Evolutionary conservation across 2,329 filamentous ascomycete species (phyloP).

Genomic region (Trichoderma sp.): DNA sequence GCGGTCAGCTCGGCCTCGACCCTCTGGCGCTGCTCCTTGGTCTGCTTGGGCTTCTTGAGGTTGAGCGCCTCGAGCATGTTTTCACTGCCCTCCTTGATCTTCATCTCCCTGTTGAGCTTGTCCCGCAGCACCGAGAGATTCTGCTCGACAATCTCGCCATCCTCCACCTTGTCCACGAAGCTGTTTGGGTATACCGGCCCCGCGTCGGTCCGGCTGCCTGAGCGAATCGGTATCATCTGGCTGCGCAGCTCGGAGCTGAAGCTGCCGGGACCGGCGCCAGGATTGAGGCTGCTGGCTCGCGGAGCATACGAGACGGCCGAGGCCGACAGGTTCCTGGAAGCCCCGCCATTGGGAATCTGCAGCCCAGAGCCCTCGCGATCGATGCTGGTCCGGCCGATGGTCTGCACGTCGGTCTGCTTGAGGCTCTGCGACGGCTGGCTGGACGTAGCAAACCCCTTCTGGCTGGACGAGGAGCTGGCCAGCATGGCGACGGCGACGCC

Average conservation of each 20-base stretch:
- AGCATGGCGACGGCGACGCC: constrained; percentile 34
- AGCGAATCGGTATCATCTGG: constrained; percentile 48
- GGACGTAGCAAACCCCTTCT: constrained; percentile 33
- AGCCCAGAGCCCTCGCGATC: constrained; percentile 53
- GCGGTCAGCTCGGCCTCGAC: constrained; percentile 88
- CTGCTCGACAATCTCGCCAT: constrained; percentile 68
- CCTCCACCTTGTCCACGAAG: constrained; percentile 57
- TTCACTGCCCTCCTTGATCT: constrained; percentile 96
- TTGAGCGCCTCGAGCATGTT: constrained; percentile 96
- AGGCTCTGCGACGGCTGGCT: constrained; percentile 35
- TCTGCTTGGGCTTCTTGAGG: constrained; percentile 91
- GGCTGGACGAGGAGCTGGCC: constrained; percentile 33
- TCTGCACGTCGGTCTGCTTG: constrained; percentile 34
- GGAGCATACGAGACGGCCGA: constrained; percentile 61
- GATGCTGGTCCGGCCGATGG: constrained; percentile 44
- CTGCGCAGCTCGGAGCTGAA: constrained; percentile 86
- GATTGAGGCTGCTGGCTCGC: constrained; percentile 66
- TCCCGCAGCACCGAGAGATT: constrained; percentile 74
- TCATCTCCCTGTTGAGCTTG: constrained; percentile 88
- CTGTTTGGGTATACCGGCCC: constrained; percentile 36
- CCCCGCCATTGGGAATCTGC: constrained; percentile 47
- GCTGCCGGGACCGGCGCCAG: constrained; percentile 71
- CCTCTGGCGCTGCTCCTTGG: constrained; percentile 74
- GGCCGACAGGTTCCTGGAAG: constrained; percentile 47
- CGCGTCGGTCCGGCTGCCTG: constrained; percentile 37